A percentile compares a stretch with the other conserved stretches of the same genome.
These are phyloP conservation scores for Pichia exigua DNA, from an alignment of 805 yeast species.

Conservation along the genomic window DNA sequence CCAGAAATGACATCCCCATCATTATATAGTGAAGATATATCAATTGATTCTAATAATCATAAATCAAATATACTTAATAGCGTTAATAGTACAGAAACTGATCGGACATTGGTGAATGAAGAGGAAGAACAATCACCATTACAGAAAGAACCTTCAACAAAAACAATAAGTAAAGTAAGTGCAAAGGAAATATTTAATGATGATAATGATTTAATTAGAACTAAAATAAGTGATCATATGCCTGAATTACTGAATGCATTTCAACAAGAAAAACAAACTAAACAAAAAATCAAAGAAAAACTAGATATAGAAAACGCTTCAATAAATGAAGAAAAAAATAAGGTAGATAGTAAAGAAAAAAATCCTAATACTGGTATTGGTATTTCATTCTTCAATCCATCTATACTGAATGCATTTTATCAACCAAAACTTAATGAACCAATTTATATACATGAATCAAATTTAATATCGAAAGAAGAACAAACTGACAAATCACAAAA, in stretches of 20 bases:
- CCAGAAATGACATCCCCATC: background rate
- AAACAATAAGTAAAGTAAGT: background rate
- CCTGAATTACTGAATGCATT: constrained; percentile 64
- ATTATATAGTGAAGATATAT: background rate
- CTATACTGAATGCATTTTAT: constrained; percentile 17
- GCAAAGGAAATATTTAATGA: constrained; percentile 6
- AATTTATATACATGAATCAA: constrained; percentile 13
- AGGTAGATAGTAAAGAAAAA: background rate
- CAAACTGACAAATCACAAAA: background rate
- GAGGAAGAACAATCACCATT: background rate
- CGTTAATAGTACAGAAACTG: background rate
- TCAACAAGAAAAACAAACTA: constrained; percentile 41
- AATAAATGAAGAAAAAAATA: background rate
- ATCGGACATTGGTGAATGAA: constrained; percentile 1
- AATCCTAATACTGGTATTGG: background rate
- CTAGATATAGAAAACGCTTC: background rate
- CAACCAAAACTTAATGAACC: constrained; percentile 21
- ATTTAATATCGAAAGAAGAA: background rate
- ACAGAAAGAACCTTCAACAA: background rate
- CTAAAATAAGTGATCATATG: constrained; percentile 54
- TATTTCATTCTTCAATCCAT: constrained; percentile 8
- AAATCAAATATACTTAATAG: background rate
- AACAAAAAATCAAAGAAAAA: background rate
- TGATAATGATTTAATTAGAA: constrained; percentile 16
- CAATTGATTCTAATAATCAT: background rate